These are phyloP conservation scores for Priceomyces melissophilus DNA, from an alignment of 805 yeast species.

Conservation along the genomic window DNA sequence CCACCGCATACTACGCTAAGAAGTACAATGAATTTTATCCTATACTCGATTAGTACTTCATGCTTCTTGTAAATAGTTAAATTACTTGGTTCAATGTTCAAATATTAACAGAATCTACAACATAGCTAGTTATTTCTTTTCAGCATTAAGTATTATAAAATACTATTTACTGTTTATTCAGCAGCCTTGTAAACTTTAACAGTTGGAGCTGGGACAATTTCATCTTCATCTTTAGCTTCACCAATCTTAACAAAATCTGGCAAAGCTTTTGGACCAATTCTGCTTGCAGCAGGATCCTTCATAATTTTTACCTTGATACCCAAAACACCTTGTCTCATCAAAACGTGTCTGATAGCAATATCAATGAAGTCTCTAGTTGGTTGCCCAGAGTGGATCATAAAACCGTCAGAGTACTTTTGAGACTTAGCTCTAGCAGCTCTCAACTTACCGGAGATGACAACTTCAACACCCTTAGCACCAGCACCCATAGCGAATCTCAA, in stretches of 20 bases:
- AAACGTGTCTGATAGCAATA: conserved; percentile 98
- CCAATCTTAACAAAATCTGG: conserved; percentile 92
- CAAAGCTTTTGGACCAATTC: conserved; percentile 82
- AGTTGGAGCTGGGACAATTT: conserved; percentile 70
- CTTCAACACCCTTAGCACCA: conserved; percentile 99
- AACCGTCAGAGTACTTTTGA: conserved; percentile 99
- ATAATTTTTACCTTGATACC: conserved; percentile 99
- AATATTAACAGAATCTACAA: neutral
- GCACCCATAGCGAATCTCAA: conserved; percentile 99
- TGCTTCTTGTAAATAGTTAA: neutral
- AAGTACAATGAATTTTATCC: conserved; percentile 72
- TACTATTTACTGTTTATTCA: conserved; percentile 12
- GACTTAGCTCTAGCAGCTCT: conserved; percentile 99
- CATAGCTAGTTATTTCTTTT: neutral
- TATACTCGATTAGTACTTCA: neutral
- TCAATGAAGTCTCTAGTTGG: conserved; percentile 99
- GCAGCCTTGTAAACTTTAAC: conserved; percentile 69
- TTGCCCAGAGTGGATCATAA: conserved; percentile 99
- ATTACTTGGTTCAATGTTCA: neutral
- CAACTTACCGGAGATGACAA: conserved; percentile 98
- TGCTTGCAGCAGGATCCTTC: conserved; percentile 94
- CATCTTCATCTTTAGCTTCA: conserved; percentile 92
- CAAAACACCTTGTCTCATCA: conserved; percentile 99
- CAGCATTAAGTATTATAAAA: neutral
- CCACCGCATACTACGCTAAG: conserved; percentile 65